Conservation (phyloP, 805 yeast species). For the Candida andamanensis region DNA sequence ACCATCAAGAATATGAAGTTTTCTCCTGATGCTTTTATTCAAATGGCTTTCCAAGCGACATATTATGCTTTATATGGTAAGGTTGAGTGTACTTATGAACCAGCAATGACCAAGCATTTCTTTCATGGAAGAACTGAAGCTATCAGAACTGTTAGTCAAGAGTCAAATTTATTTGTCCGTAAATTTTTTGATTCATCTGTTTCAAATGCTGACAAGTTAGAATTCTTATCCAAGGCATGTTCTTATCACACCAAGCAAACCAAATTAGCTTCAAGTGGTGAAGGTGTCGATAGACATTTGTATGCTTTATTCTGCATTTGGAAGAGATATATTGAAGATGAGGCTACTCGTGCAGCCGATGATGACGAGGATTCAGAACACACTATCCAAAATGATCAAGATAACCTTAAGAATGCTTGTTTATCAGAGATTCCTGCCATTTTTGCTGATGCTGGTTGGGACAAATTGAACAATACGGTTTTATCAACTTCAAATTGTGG, state of each 20-base stretch:
- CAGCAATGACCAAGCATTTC: slow-evolving; percentile 89
- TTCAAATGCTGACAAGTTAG: slow-evolving; percentile 54
- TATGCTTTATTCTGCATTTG: slow-evolving; percentile 85
- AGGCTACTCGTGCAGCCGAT: slow-evolving; percentile 15
- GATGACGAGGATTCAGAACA: slow-evolving; percentile 17
- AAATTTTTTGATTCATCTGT: slow-evolving; percentile 70
- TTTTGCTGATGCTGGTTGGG: slow-evolving; percentile 88
- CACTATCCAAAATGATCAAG: slow-evolving; percentile 17
- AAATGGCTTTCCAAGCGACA: slow-evolving; percentile 90
- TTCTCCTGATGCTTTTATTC: slow-evolving; percentile 92
- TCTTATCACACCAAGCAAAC: slow-evolving; percentile 63
- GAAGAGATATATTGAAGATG: slow-evolving; percentile 52
- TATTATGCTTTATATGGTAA: slow-evolving; percentile 89
- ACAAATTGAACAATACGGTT: slow-evolving; percentile 70
- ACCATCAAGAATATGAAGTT: slow-evolving; percentile 78
- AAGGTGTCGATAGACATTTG: slow-evolving; percentile 89
- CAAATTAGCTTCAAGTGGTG: slow-evolving; percentile 62
- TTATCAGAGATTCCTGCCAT: slow-evolving; percentile 55
- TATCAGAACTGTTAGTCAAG: slow-evolving; percentile 74
- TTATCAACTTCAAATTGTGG: slow-evolving; percentile 64
- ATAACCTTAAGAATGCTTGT: slow-evolving; percentile 24
- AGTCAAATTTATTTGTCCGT: slow-evolving; percentile 77
- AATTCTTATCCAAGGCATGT: slow-evolving; percentile 65
- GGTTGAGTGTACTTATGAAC: slow-evolving; percentile 91
- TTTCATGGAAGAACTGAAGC: slow-evolving; percentile 94